phyloP scores from a whole-genome alignment of 1,284 basidiomycete species.

The Coniferiporia sulphurascens region DNA sequence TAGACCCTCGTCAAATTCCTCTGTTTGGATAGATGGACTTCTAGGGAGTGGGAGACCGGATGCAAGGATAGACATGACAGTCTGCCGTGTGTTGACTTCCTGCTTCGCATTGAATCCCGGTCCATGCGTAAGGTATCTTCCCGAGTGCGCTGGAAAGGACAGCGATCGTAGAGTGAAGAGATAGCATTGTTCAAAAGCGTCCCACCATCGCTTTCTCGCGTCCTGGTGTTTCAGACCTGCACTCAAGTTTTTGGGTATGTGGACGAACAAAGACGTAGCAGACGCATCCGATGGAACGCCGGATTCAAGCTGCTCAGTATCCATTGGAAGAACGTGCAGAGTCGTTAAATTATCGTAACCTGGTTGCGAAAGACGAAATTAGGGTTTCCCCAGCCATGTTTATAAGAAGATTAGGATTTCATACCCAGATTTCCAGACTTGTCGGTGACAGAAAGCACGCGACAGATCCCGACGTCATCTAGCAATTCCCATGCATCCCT shows the following conservation, averaged over 20 bases:
- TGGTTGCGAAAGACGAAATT: slow-evolving; percentile 4
- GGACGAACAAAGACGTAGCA: slow-evolving; percentile 19
- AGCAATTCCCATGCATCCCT: slow-evolving; percentile 10
- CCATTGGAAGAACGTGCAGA: slow-evolving; percentile 53
- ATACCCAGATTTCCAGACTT: slow-evolving; percentile 17
- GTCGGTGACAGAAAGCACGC: slow-evolving; percentile 10
- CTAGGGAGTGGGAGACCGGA: slow-evolving; percentile 62
- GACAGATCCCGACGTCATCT: slow-evolving; percentile 15
- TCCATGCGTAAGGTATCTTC: slow-evolving; percentile 29
- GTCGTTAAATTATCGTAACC: slow-evolving; percentile 32
- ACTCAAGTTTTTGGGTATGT: slow-evolving; percentile 15
- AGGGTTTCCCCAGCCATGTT: background rate
- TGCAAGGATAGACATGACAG: slow-evolving; percentile 46
- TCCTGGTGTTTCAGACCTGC: slow-evolving; percentile 1
- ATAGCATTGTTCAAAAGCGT: slow-evolving; percentile 48
- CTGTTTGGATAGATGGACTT: slow-evolving; percentile 57
- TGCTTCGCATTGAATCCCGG: slow-evolving; percentile 26
- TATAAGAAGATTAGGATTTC: slow-evolving; percentile 1
- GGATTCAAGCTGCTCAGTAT: slow-evolving; percentile 36
- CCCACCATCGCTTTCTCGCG: slow-evolving; percentile 36
- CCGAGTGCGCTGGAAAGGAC: slow-evolving; percentile 39
- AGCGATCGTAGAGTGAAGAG: slow-evolving; percentile 48
- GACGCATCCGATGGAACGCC: slow-evolving; percentile 38
- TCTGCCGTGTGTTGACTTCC: slow-evolving; percentile 37
- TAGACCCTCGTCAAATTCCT: slow-evolving; percentile 30